Conservation (phyloP, 1,139 yeast species). For the Lodderomyces beijingensis region DNA sequence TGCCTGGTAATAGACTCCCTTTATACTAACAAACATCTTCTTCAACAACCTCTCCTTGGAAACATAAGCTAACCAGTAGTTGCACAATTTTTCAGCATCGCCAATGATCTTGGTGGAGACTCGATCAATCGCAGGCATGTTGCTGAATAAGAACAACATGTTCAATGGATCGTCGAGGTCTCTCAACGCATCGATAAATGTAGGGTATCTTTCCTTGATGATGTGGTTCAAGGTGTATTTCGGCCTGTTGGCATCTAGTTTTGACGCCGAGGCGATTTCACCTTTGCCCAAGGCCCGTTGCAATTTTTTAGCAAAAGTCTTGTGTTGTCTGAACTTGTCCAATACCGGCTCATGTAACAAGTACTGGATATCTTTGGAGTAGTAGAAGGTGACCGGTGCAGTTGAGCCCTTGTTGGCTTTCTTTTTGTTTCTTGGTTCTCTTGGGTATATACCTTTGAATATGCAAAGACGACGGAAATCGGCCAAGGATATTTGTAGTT, state of each 20-base stretch:
- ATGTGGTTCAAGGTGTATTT: constrained; percentile 83
- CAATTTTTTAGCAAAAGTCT: constrained; percentile 86
- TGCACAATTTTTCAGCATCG: constrained; percentile 82
- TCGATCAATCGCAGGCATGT: constrained; percentile 89
- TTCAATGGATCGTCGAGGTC: constrained; percentile 94
- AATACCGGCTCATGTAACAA: constrained; percentile 93
- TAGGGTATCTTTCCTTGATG: constrained; percentile 92
- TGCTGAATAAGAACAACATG: constrained; percentile 90
- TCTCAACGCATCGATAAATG: constrained; percentile 86
- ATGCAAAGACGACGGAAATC: constrained; percentile 97
- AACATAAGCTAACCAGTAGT: constrained; percentile 94
- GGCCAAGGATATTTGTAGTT: constrained; percentile 90
- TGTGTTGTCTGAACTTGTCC: constrained; percentile 90
- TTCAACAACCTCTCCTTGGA: constrained; percentile 78
- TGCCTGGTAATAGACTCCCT: constrained; percentile 96
- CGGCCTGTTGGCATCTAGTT: constrained; percentile 65
- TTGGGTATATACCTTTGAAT: constrained; percentile 92
- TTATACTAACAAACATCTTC: constrained; percentile 92
- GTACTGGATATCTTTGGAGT: constrained; percentile 90
- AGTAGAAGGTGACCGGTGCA: constrained; percentile 93
- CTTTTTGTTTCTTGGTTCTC: constrained; percentile 95
- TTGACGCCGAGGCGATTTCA: constrained; percentile 84
- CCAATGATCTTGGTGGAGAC: constrained; percentile 75
- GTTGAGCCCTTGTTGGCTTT: constrained; percentile 97
- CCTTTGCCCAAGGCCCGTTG: constrained; percentile 90